Evolutionary conservation across 1,139 yeast species (phyloP), one percentile per base, ranked within the genome.

Genomic region (Saccharomycopsis crataegensis): DNA sequence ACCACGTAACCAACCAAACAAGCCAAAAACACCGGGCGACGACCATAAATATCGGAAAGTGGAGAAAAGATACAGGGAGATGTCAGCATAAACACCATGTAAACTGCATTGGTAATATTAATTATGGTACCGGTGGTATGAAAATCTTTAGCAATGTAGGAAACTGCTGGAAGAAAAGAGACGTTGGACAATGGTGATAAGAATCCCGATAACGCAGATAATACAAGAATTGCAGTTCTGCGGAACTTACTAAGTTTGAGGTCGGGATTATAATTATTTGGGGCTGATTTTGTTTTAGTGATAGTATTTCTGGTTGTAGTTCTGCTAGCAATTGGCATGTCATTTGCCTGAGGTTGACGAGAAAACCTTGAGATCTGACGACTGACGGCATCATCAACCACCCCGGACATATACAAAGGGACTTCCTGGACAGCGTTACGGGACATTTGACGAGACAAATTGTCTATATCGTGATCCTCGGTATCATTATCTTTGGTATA

Each of bases 41-140:
- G 67, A 1, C 83, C 83, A 60, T 78, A 79, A 2, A 76, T 70
- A 46, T 76, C 75, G 17, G 76, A 71, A 52, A 76, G 63, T 5
- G 83, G 82, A 1, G 76, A 71, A 55, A 74, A 66, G 2, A 77
- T 43, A 57, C 78, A 70, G 1, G 82, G 81, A 0, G 81, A 73
- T 1, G 75, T 52, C 6, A 80, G 74, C 81, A 78, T 78, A 59
- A 74, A 69, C 1, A 77, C 59, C 62, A 75, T 74, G 60, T 73
- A 78, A 2, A 75, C 67, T 0, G 81, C 80, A 60, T 74, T 77
- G 14, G 82, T 70, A 7, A 76, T 63, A 56, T 75, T 76, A 57
- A 78, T 73, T 9, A 76, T 63, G 17, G 71, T 70, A 9, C 74
- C 75, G 0, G 79, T 71, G 14, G 81, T 76, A 53, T 72, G 58